phyloP scores from a whole-genome alignment of 2,329 filamentous ascomycete species.

The Fusarium sambucinum region DNA sequence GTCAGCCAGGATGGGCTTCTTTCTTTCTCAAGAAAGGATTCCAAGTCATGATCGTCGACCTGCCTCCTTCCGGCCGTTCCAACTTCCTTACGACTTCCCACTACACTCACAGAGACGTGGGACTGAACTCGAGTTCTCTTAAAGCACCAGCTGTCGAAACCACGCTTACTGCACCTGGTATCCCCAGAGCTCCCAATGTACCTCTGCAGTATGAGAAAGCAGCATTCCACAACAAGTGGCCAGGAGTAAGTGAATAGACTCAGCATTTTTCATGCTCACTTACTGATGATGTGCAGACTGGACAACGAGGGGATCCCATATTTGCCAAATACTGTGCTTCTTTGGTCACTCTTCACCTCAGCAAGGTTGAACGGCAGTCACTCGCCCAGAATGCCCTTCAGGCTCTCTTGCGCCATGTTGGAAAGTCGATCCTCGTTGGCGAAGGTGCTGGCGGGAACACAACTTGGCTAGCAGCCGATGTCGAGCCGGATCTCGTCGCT shows the following conservation, averaged over 20 bases:
- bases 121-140: slow-evolving; percentile 28
- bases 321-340: slow-evolving; percentile 64
- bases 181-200: slow-evolving; percentile 13
- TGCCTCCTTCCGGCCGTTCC: slow-evolving; percentile 57
- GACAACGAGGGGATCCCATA: slow-evolving; percentile 56
- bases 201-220: slow-evolving; percentile 46
- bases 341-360: slow-evolving; percentile 54
- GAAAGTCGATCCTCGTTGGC: slow-evolving; percentile 59
- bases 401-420: slow-evolving; percentile 58
- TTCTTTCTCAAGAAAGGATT: slow-evolving; percentile 59
- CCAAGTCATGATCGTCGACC: slow-evolving; percentile 59
- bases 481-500: slow-evolving; percentile 60
- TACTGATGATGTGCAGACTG: slow-evolving; percentile 46
- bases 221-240: slow-evolving; percentile 54
- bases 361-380: slow-evolving; percentile 48
- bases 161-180: slow-evolving; percentile 51
- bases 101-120: slow-evolving; percentile 42
- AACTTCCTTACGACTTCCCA: slow-evolving; percentile 40
- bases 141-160: slow-evolving; percentile 44
- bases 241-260: slow-evolving; percentile 46
- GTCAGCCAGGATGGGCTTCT: slow-evolving; percentile 59
- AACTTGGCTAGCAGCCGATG: slow-evolving; percentile 63
- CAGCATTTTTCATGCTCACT: not conserved
- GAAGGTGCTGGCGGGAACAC: slow-evolving; percentile 63
- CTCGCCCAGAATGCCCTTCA: slow-evolving; percentile 54